Conservation (phyloP, 2,329 filamentous ascomycete species). For the Biscogniauxia marginata region DNA sequence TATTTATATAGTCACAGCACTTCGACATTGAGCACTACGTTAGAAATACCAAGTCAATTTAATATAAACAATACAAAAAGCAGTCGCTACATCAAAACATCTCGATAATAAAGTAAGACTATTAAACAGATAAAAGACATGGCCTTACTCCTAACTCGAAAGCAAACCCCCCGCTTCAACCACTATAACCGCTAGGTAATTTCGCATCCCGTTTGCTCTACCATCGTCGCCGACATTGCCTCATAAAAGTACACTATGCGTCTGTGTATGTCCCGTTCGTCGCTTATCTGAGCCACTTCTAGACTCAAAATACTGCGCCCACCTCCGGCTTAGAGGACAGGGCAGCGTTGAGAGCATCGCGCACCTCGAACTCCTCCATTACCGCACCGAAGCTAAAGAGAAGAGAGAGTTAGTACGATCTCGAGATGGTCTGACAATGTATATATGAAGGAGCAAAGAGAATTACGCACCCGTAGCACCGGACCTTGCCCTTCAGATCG, state of each 20-base stretch:
- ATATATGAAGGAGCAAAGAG: not conserved
- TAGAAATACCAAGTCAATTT: too few relatives aligned
- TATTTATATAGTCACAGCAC: too few relatives aligned
- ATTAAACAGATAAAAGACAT: too few relatives aligned
- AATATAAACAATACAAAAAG: too few relatives aligned
- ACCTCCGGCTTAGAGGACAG: slow-evolving; percentile 57
- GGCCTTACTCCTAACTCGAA: slow-evolving; percentile 3
- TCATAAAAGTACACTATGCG: slow-evolving; percentile 18
- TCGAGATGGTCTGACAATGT: too few relatives aligned
- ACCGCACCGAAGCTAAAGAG: slow-evolving; percentile 58
- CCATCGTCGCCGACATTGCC: slow-evolving; percentile 8
- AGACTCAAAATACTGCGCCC: slow-evolving; percentile 20
- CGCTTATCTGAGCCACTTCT: not conserved
- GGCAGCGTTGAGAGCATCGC: slow-evolving; percentile 73
- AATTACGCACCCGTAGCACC: slow-evolving; percentile 81
- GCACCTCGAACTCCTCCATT: slow-evolving; percentile 67
- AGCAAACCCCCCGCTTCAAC: not conserved
- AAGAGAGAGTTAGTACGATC: slow-evolving; percentile 11
- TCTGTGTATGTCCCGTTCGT: not conserved
- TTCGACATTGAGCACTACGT: not conserved
- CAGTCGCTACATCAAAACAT: too few relatives aligned
- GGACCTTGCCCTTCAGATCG: slow-evolving; percentile 75
- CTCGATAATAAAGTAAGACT: too few relatives aligned
- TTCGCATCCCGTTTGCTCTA: too few relatives aligned
- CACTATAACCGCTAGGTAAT: not conserved